Conservation (phyloP, 192 early-diverging fungal species). For the Coemansia sp. region DNA sequence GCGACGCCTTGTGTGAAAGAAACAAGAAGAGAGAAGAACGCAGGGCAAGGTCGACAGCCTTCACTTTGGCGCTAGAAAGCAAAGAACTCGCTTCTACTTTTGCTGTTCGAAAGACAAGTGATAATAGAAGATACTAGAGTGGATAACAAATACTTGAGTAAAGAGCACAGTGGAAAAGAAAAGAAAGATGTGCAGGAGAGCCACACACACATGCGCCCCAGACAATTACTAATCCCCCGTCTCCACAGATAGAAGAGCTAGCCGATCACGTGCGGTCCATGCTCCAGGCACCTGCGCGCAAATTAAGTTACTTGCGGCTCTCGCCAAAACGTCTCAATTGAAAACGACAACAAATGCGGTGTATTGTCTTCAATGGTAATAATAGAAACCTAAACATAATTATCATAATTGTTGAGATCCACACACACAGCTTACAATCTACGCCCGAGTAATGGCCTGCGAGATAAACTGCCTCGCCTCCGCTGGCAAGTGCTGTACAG, state of each 20-base stretch:
- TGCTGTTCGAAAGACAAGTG: not conserved
- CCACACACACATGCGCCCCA: not conserved
- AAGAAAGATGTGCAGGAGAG: not conserved
- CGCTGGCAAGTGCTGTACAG: slow-evolving; percentile 26
- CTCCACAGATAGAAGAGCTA: slow-evolving; percentile 5
- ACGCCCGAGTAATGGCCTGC: slow-evolving; percentile 6
- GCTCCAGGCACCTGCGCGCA: slow-evolving; percentile 6
- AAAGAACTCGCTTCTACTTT: not conserved
- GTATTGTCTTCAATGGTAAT: not conserved
- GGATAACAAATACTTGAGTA: slow-evolving; percentile 6
- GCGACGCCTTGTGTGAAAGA: not conserved
- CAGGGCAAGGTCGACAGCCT: not conserved
- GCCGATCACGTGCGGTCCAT: slow-evolving; percentile 6
- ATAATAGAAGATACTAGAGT: not conserved
- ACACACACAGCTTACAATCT: not conserved
- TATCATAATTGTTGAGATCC: not conserved
- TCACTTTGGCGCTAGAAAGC: not conserved
- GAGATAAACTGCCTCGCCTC: slow-evolving; percentile 22
- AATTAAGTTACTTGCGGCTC: not conserved
- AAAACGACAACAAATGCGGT: not conserved
- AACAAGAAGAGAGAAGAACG: not conserved
- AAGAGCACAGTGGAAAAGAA: not conserved
- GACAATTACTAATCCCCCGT: not conserved
- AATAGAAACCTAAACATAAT: not conserved
- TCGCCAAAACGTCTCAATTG: not conserved